phyloP scores from a whole-genome alignment of 345 rosid species.

The Lagerstroemia speciosa region DNA sequence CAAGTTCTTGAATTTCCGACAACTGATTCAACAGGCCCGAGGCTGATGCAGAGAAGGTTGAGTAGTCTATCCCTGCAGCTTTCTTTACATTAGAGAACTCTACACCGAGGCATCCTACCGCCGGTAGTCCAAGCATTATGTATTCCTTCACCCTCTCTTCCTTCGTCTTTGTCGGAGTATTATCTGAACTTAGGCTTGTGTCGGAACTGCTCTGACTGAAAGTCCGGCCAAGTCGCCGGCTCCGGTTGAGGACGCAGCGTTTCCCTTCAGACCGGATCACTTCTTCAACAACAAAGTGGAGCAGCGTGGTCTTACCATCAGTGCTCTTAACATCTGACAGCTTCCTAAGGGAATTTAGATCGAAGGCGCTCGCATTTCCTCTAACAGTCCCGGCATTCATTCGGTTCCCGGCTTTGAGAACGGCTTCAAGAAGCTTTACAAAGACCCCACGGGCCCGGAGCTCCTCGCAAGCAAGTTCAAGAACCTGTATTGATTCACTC shows the following conservation, averaged over 20 bases:
- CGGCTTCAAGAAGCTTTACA: slow-evolving; percentile 75
- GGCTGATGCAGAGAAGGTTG: slow-evolving; percentile 32
- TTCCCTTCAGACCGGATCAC: slow-evolving; percentile 73
- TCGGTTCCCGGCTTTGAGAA: slow-evolving; percentile 86
- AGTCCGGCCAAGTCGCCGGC: slow-evolving; percentile 29
- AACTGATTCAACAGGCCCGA: slow-evolving; percentile 34
- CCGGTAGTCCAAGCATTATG: slow-evolving; percentile 55
- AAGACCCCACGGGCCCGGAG: slow-evolving; percentile 68
- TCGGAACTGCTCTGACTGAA: slow-evolving; percentile 22
- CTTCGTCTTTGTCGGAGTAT: slow-evolving; percentile 18
- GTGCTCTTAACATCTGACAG: slow-evolving; percentile 78
- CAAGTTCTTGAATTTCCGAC: slow-evolving; percentile 27
- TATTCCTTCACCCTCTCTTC: slow-evolving; percentile 62
- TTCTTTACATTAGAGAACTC: slow-evolving; percentile 71
- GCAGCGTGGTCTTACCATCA: slow-evolving; percentile 71
- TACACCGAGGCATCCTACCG: slow-evolving; percentile 63
- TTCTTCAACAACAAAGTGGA: slow-evolving; percentile 81
- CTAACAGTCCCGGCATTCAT: slow-evolving; percentile 90
- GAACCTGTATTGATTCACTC: slow-evolving; percentile 31
- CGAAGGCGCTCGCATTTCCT: slow-evolving; percentile 86
- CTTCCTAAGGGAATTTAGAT: slow-evolving; percentile 59
- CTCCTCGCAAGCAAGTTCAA: slow-evolving; percentile 63
- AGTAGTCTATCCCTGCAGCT: slow-evolving; percentile 63
- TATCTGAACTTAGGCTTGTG: slow-evolving; percentile 12
- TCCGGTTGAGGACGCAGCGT: slow-evolving; percentile 48